phyloP scores from a whole-genome alignment of 208 protist species.

The Lotmaria passim region DNA sequence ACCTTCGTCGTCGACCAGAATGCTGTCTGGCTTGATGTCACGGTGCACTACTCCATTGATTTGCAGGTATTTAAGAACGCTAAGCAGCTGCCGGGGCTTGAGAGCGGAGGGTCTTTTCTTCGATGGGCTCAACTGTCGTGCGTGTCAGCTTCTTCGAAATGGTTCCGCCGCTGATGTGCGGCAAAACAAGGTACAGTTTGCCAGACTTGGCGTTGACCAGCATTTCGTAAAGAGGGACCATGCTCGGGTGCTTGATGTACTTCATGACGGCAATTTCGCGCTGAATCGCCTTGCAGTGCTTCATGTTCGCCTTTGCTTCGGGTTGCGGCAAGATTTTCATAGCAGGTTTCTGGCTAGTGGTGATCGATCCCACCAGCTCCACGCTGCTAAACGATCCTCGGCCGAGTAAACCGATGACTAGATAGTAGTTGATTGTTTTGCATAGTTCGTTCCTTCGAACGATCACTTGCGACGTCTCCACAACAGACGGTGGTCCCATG shows the following conservation, averaged over 20 bases:
- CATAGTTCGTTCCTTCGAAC: slow-evolving; percentile 32
- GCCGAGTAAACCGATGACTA: slow-evolving; percentile 83
- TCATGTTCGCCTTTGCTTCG: slow-evolving; percentile 1
- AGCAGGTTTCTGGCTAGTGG: slow-evolving; percentile 57
- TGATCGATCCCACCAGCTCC: slow-evolving; percentile 86
- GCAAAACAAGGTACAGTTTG: slow-evolving; percentile 81
- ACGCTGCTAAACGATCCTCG: slow-evolving; percentile 95
- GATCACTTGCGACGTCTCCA: slow-evolving; percentile 32
- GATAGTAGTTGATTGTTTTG: slow-evolving; percentile 69
- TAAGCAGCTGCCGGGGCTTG: slow-evolving; percentile 41
- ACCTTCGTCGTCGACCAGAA: slow-evolving; percentile 55
- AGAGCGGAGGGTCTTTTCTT: slow-evolving; percentile 23
- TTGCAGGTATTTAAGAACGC: slow-evolving; percentile 53
- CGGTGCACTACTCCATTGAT: slow-evolving; percentile 78
- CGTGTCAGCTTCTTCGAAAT: slow-evolving; percentile 23
- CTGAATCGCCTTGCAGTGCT: slow-evolving; percentile 23
- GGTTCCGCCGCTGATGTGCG: slow-evolving; percentile 65
- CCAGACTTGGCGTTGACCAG: slow-evolving; percentile 81
- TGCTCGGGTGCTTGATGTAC: slow-evolving; percentile 84
- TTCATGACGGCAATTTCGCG: slow-evolving; percentile 88
- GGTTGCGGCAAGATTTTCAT: slow-evolving; percentile 61
- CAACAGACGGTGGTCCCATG: slow-evolving; percentile 4
- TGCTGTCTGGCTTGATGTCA: slow-evolving; percentile 97
- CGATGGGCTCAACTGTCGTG: slow-evolving; percentile 33
- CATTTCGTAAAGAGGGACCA: slow-evolving; percentile 91